Percentiles rank a stretch among this genome's conserved stretches.
Conservation (phyloP, 345 rosid genomes). For the Gossypium bickii region DNA sequence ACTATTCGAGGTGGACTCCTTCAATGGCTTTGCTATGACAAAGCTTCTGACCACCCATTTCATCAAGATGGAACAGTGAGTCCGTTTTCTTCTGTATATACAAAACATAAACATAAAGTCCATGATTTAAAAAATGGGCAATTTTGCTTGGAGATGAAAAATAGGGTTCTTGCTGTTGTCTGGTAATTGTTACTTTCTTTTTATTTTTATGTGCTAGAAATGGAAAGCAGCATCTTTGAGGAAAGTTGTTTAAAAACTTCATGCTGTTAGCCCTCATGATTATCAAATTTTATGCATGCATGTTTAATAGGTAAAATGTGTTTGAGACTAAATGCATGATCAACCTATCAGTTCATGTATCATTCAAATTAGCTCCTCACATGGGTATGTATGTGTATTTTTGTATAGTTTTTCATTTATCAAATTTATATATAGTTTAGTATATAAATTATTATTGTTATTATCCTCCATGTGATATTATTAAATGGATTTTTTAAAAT, state of each 20-base stretch:
- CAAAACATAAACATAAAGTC: slow-evolving; percentile 18
- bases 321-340: no score
- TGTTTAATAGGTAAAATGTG: no score
- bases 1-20: slow-evolving; percentile 53
- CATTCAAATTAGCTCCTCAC: no score
- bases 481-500: no score
- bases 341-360: no score
- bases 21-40: slow-evolving; percentile 40
- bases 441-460: no score
- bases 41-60: slow-evolving; percentile 47
- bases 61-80: slow-evolving; percentile 51
- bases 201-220: slow-evolving; percentile 13
- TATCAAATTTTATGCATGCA: not conserved
- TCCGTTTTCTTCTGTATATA: slow-evolving; percentile 15
- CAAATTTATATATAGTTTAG: no score
- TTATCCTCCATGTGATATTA: no score
- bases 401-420: no score
- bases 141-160: slow-evolving; percentile 33
- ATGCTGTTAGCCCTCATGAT: not conserved
- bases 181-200: slow-evolving; percentile 15
- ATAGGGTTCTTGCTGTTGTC: slow-evolving; percentile 14
- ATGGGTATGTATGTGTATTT: no score
- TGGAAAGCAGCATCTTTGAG: slow-evolving; percentile 13
- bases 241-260: not conserved
- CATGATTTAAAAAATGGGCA: slow-evolving; percentile 19